Evolutionary conservation across 1,139 yeast genomes (phyloP), one percentile per base, ranked within the genome.

Genomic region (Geotrichum cucujoidarum): DNA sequence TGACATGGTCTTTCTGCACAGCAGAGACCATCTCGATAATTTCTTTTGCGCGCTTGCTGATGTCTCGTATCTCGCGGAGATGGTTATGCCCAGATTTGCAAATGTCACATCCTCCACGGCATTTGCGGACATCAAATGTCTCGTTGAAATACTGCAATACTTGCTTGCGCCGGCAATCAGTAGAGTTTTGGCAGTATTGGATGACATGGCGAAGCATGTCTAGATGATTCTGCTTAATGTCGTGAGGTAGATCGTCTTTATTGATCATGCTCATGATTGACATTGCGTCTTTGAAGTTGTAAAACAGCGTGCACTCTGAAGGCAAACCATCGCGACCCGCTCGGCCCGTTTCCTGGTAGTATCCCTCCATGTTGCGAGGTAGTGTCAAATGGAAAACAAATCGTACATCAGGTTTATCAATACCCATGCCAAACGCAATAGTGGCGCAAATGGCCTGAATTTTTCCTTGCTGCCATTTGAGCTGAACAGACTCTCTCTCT

Each of bases 371-470:
- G 43, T 89, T 86, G 60, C 96, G 72, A 0, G 98, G 97, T 31
- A 92, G 72, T n/a, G 90, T 85, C 53, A 83, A 73, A 67, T 92
- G 98, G 45, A 87, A 80, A 2, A 92, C 97, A 71, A 77, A 90
- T 46, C 98, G 70, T 7, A 92, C 98, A 65, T 92, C 95, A 0
- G 97, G 89, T 64, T 92, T 92, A 68, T 92, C 98, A 52, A 92
- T 92, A 47, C 98, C 98, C 97, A 92, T 92, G 30, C 98, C 98
- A 72, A 92, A 92, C 0, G 97, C 98, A 57, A 92, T 87, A 0
- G 98, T 92, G 0, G 98, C 98, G 68, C 97, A 92, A 11, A 92
- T 88, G 1, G 90, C 81, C 60, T 81, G 85, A 17, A 82, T 68
- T 21, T 68, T 64, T 50, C 85, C 85, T 1, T 69, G 65, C 63